These are phyloP conservation scores for Aspergillus ostianus DNA, from an alignment of 495 filamentous ascomycete genomes.

Conservation along the genomic window DNA sequence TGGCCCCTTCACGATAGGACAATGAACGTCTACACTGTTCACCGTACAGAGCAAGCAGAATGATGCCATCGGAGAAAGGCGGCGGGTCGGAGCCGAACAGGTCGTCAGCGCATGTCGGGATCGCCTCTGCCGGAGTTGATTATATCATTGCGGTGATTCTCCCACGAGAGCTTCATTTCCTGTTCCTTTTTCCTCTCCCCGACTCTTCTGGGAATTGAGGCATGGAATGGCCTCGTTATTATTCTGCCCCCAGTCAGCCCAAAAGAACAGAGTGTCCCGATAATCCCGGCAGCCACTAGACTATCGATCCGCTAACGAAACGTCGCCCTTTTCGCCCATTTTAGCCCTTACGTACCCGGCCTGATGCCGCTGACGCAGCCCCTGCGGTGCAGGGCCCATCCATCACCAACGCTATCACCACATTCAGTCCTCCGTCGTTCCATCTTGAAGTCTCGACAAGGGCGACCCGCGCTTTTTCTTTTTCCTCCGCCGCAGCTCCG, in stretches of 20 bases:
- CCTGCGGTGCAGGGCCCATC: constrained; percentile 47
- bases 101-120: constrained; percentile 10
- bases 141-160: neutral
- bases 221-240: constrained; percentile 1
- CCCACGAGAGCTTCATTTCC: neutral
- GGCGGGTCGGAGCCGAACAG: constrained; percentile 3
- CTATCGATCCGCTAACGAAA: neutral
- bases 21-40: neutral
- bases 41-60: too few relatives aligned
- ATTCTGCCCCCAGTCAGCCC: neutral
- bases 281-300: neutral
- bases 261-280: constrained; percentile 6
- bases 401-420: constrained; percentile 22
- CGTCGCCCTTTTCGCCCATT: neutral
- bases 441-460: constrained; percentile 12
- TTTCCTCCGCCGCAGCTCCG: constrained; percentile 23
- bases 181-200: neutral
- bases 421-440: constrained; percentile 17
- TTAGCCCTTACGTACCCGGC: constrained; percentile 13
- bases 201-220: neutral
- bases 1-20: neutral
- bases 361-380: constrained; percentile 48
- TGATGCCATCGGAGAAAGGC: neutral
- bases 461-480: constrained; percentile 14
- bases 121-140: constrained; percentile 3